Evolutionary conservation across 2,329 filamentous ascomycete species (phyloP).

Genomic region (Pseudopyrenochaeta lycopersici): DNA sequence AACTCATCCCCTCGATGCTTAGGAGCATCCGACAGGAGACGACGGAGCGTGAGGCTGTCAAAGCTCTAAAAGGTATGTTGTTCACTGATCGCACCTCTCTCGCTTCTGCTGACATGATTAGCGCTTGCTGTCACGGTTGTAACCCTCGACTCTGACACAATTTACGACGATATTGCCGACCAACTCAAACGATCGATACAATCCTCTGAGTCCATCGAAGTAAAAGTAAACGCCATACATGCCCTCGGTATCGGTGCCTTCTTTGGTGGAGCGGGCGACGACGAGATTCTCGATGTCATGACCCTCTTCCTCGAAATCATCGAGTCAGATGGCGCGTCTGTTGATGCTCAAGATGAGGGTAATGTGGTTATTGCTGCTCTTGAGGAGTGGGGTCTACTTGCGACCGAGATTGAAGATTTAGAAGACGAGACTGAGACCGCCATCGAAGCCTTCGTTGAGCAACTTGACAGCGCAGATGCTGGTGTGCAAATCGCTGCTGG

Average conservation of each 20-base stretch:
- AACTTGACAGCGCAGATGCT: conserved; percentile 78
- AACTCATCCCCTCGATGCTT: conserved; percentile 72
- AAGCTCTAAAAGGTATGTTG: conserved; percentile 70
- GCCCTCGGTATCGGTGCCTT: conserved; percentile 76
- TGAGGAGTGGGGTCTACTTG: conserved; percentile 81
- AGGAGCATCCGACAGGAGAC: conserved; percentile 75
- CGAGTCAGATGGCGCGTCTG: conserved; percentile 77
- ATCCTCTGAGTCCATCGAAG: conserved; percentile 69
- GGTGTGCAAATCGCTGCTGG: conserved; percentile 80
- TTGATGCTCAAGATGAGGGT: conserved; percentile 75
- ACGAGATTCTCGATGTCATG: conserved; percentile 75
- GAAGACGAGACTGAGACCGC: conserved; percentile 75
- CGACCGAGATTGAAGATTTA: conserved; percentile 78
- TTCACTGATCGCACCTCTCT: neutral
- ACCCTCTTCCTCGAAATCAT: conserved; percentile 79
- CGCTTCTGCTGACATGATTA: conserved; percentile 30
- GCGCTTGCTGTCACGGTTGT: conserved; percentile 76
- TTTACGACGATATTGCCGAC: conserved; percentile 70
- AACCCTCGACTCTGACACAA: conserved; percentile 69
- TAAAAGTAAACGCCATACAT: conserved; percentile 77
- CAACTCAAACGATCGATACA: conserved; percentile 70
- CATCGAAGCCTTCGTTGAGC: conserved; percentile 83
- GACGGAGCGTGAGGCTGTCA: conserved; percentile 72
- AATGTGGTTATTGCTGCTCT: conserved; percentile 77
- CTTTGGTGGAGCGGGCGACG: conserved; percentile 76